These are phyloP conservation scores for Termitomyces sp. DNA, from an alignment of 768 basidiomycete species.

Conservation along the genomic window DNA sequence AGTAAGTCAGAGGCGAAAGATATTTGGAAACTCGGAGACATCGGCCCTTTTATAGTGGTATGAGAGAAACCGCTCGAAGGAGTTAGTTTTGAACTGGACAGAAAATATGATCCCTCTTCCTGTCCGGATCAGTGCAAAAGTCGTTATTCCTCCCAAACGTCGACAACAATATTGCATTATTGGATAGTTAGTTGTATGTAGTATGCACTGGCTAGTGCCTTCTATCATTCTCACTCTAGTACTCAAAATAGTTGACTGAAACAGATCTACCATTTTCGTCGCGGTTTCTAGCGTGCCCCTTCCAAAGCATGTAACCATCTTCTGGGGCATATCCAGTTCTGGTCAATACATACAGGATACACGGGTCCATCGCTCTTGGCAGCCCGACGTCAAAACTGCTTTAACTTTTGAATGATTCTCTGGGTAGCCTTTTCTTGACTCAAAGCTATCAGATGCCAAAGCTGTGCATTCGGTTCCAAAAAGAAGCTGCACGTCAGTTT, in stretches of 20 bases:
- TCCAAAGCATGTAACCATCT: too few species aligned
- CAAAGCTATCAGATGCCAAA: too few species aligned
- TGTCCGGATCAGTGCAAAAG: not conserved
- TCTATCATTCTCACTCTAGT: not conserved
- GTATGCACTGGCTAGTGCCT: not conserved
- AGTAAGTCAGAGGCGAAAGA: slow-evolving; percentile 6
- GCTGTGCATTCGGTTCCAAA: too few species aligned
- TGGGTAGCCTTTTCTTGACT: too few species aligned
- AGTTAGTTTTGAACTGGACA: not conserved
- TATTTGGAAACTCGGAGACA: not conserved
- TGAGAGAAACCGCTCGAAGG: not conserved
- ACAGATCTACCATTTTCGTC: not conserved
- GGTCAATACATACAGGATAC: not conserved
- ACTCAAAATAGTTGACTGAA: not conserved
- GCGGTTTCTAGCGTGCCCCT: too few species aligned
- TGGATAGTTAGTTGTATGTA: not conserved
- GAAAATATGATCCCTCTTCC: not conserved
- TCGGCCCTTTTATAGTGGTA: not conserved
- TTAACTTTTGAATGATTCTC: too few species aligned
- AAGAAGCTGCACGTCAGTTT: too few species aligned
- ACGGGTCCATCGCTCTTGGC: not conserved
- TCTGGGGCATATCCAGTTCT: too few species aligned
- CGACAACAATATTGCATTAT: not conserved
- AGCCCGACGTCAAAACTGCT: too few species aligned
- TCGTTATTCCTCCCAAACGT: not conserved